Conservation (phyloP, 2,329 filamentous ascomycete species). For the Leptodontidium sp. region DNA sequence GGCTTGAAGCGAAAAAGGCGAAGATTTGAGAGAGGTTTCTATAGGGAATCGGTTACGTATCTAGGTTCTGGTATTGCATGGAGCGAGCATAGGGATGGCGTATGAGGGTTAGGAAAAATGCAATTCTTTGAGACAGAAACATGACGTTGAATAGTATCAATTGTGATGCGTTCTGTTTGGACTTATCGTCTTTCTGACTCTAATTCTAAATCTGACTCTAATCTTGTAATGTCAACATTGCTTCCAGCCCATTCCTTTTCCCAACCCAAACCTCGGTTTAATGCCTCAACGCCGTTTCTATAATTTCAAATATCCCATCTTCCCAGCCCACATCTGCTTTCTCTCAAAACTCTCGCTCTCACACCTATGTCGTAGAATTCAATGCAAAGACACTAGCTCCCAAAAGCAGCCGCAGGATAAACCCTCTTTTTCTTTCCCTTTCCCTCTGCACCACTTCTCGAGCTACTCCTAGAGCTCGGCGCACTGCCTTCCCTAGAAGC, state of each 20-base stretch:
- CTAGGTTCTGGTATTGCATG: neutral
- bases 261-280: neutral
- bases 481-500: conserved; percentile 41
- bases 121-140: neutral
- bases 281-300: conserved; percentile 11
- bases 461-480: conserved; percentile 65
- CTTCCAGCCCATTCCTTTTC: neutral
- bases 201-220: neutral
- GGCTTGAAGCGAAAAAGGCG: conserved; percentile 17
- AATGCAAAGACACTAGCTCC: conserved; percentile 35
- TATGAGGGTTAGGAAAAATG: conserved; percentile 2
- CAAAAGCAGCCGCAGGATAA: conserved; percentile 70
- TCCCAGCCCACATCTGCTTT: too few species aligned
- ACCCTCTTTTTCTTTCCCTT: conserved; percentile 66
- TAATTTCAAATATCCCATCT: neutral
- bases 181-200: neutral
- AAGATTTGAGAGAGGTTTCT: conserved; percentile 3
- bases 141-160: neutral
- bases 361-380: neutral
- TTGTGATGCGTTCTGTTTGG: too few species aligned
- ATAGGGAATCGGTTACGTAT: neutral
- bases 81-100: conserved; percentile 20
- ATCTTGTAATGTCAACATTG: neutral
- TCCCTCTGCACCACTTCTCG: conserved; percentile 49
- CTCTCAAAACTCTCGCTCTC: neutral